These are phyloP conservation scores for Arthrobotrys pseudoclavata DNA, from an alignment of 2,329 filamentous ascomycete genomes.

Conservation along the genomic window DNA sequence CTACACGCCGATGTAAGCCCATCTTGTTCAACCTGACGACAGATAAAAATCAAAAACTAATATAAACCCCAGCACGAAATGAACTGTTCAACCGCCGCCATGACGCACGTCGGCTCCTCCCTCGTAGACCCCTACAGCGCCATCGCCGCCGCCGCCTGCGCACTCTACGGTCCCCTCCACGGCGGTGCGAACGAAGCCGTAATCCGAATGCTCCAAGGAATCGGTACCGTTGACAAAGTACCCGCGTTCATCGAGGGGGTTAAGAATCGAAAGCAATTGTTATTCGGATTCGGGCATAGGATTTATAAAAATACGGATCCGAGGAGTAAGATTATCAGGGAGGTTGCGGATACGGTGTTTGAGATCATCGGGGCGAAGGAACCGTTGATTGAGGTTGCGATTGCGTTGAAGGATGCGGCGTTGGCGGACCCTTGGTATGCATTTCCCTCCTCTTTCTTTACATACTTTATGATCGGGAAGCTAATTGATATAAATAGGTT, in stretches of 20 bases:
- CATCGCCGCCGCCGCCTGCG: constrained; percentile 71
- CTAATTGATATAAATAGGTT: constrained; percentile 65
- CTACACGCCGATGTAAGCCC: constrained; percentile 69
- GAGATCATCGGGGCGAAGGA: constrained; percentile 69
- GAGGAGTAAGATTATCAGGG: constrained; percentile 69
- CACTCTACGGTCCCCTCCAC: constrained; percentile 72
- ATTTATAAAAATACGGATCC: constrained; percentile 72
- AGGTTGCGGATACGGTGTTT: constrained; percentile 70
- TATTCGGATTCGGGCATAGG: constrained; percentile 73
- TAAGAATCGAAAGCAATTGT: constrained; percentile 70
- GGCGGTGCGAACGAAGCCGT: constrained; percentile 74
- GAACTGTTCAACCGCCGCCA: constrained; percentile 72
- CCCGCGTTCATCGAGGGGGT: constrained; percentile 70
- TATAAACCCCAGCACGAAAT: constrained; percentile 69
- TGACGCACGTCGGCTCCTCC: constrained; percentile 72
- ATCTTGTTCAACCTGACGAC: neutral
- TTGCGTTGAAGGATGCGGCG: constrained; percentile 67
- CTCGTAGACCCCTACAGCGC: constrained; percentile 72
- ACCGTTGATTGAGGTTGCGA: constrained; percentile 70
- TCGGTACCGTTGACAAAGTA: constrained; percentile 70
- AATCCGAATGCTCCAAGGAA: constrained; percentile 71
- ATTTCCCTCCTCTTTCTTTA: constrained; percentile 64
- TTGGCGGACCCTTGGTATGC: constrained; percentile 61
- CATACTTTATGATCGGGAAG: neutral
- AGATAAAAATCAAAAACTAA: neutral